Percentiles rank a stretch among this genome's conserved stretches.
These are phyloP conservation scores for Lipomyces mesembrius DNA, from an alignment of 805 yeast species.

Conservation along the genomic window DNA sequence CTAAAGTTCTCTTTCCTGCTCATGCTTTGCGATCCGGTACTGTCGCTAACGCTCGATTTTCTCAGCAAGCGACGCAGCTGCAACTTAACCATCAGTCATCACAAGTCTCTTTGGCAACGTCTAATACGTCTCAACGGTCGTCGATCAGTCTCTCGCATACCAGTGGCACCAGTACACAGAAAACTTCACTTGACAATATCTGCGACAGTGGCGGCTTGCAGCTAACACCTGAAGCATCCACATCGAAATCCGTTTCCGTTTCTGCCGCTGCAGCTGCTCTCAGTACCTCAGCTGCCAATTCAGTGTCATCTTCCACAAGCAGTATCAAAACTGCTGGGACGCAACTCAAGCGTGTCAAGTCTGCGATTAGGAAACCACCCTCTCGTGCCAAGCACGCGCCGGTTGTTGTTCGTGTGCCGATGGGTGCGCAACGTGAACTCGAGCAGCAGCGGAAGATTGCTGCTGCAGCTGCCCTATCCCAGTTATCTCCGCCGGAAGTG, in stretches of 20 bases:
- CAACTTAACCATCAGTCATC: background rate
- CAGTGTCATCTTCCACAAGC: background rate
- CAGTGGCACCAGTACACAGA: constrained; percentile 8
- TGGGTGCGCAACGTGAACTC: constrained; percentile 39
- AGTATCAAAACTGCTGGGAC: background rate
- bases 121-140: constrained; percentile 7
- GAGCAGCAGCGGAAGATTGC: constrained; percentile 40
- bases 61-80: background rate
- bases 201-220: constrained; percentile 24
- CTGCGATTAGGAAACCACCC: constrained; percentile 30
- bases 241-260: constrained; percentile 2
- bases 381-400: constrained; percentile 36
- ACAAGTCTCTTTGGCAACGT: constrained; percentile 1
- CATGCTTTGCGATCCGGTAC: constrained; percentile 1
- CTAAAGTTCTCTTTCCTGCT: constrained; percentile 26
- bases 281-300: background rate
- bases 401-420: constrained; percentile 39
- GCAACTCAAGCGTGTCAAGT: constrained; percentile 27
- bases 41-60: background rate
- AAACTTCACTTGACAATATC: constrained; percentile 17
- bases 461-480: constrained; percentile 18
- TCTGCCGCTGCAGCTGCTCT: constrained; percentile 15
- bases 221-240: constrained; percentile 19
- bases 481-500: constrained; percentile 1
- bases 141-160: background rate